Evolutionary conservation across 2,329 filamentous ascomycete species (phyloP), one percentile per base, ranked within the genome.

Genomic region (Talaromyces sp.): DNA sequence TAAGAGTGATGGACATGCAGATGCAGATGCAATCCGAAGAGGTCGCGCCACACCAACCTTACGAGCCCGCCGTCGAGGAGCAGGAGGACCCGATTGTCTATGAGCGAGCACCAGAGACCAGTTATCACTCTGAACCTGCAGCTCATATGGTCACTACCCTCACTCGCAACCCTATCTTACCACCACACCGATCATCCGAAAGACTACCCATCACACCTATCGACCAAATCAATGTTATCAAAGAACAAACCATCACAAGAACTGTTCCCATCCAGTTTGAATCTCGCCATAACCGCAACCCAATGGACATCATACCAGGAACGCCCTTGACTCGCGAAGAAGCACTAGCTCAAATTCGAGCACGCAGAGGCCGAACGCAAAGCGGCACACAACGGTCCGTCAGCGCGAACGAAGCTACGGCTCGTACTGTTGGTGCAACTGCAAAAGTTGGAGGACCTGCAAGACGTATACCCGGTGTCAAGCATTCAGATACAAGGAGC

Each of bases 331-430:
- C 73, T 57, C 76, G 80, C 21, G 80, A 82, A 70, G 75, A 79
- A 64, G 80, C 80, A 1, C 71, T 82, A 1, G 80, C 80, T 7
- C 79, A 81, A 65, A 82, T 82, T 46, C 70, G 79, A 62, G 79
- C 79, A n/a, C 71, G 80, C 54, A 73, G 80, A 60, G 78, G 76
- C 14, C 73, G 79, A 57, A 76, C 80, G n/a, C 75, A 76, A 64
- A 79, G 72, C 60, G 73, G 73, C 40, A 67, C 71, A 63, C 75
- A 79, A 63, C 70, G 76, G 64, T 78, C 76, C 52, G 73, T 72
- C 11, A 79, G 77, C 54, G 74, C 75, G 18, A 74, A 69, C 35
- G 77, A 78, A 65, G 71, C 72, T 39, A 70, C 66, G 5, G 64
- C 72, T 12, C 70, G 69, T 31, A 5, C 14, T 35, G 35, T 25